Evolutionary conservation across 2,329 filamentous ascomycete species (phyloP).

Genomic region (Magnaporthiopsis poae): DNA sequence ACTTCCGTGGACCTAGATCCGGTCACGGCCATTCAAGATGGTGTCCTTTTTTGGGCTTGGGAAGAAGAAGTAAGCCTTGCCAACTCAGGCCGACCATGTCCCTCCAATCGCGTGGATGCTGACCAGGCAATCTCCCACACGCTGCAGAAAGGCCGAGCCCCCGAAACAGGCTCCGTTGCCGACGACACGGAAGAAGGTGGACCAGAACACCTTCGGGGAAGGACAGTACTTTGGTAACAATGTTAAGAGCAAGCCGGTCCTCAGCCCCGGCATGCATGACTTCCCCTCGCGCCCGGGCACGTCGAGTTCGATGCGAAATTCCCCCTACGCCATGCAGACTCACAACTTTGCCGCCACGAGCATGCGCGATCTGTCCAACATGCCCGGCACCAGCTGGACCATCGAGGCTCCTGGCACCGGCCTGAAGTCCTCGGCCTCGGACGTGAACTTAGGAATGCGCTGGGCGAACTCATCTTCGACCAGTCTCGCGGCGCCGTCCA

Average conservation of each 20-base stretch:
- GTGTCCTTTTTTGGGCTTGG: constrained; percentile 51
- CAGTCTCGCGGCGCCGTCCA: constrained; percentile 20
- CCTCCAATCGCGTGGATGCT: neutral
- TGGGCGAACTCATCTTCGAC: constrained; percentile 23
- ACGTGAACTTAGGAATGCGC: constrained; percentile 27
- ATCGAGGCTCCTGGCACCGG: constrained; percentile 11
- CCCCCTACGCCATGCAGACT: constrained; percentile 25
- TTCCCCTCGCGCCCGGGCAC: constrained; percentile 29
- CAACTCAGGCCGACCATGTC: neutral
- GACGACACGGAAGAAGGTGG: constrained; percentile 22
- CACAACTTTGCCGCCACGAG: constrained; percentile 31
- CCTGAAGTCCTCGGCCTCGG: constrained; percentile 28
- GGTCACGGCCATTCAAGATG: constrained; percentile 27
- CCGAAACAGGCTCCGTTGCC: neutral
- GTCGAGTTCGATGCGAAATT: constrained; percentile 24
- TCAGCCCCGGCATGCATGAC: constrained; percentile 21
- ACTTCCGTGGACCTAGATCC: neutral
- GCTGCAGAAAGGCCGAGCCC: constrained; percentile 4
- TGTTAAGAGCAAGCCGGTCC: constrained; percentile 22
- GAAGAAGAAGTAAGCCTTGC: constrained; percentile 45
- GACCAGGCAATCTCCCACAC: neutral
- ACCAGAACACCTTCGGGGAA: constrained; percentile 24
- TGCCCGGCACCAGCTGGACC: constrained; percentile 13
- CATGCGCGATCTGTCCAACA: constrained; percentile 32
- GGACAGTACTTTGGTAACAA: constrained; percentile 27